Base-by-base conservation (phyloP, 306 rosid species). In the Coriaria nepalensis region DNA sequence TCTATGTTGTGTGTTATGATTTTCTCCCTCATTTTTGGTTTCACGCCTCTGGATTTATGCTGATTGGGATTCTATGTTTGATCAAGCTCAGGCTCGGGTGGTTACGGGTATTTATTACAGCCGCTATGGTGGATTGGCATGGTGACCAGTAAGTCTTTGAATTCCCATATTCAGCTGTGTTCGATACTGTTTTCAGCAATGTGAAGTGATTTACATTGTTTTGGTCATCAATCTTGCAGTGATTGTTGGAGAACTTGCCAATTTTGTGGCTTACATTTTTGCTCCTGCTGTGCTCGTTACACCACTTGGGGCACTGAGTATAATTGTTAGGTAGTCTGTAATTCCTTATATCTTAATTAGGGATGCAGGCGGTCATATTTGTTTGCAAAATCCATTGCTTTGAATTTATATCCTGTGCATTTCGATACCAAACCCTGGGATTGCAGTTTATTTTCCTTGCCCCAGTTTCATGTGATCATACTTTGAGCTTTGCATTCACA, bases 81-180 rank as follows among this genome's bases (percentile, higher is more conserved):
- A 37, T 42, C 52, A 53, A 61, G 44, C 46, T 37, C 63, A 85
- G 95, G 87, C 71, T 76, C 67, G 11, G 95, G 95, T 13, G 95
- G 95, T 43, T 86, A 86, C 70, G 93, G 95, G 10, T 86, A 86
- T 61, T 70, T 86, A 50, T 65, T 69, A 4, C 78, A 86, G 50
- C 93, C 95, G 46, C 87, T 86, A 6, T 81, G 95, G 95, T 86
- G 95, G 95, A 49, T 86, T 14, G 95, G 95, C 69, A 86, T 86
- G 95, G 12, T 78, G 11, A 86, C 95, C 12, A 86, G 95, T 86
- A 29, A 78, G 82, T 64, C n/a, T 52, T 43, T 8, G 13, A 10
- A 33, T 55, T 55, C 48, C 12, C 50, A 14, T 39, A 10, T 6
- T 56, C 33, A 51, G n/a, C 33, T 43, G 8, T 36, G 51, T 41